Base-by-base conservation (phyloP, 805 yeast species). In the Nakazawaea ernobii region DNA sequence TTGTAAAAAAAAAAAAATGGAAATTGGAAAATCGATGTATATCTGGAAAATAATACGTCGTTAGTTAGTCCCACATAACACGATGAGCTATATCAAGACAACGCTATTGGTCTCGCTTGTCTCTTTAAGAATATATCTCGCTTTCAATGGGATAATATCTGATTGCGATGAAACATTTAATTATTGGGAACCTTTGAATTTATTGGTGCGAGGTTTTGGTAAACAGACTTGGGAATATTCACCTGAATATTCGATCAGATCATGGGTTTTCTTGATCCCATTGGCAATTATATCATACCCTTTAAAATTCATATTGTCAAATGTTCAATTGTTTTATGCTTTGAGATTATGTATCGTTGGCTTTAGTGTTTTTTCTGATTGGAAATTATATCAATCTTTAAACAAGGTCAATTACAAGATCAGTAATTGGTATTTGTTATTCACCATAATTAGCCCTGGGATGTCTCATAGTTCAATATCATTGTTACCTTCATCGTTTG, bases 161-260 rank as follows among this genome's bases (percentile, higher is more conserved):
- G 98, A 91, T 57, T 91, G 97, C 61, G 97, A 92, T 63, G 98
- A 92, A 63, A 78, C 82, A 20, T 92, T 79, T 74, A 92, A 92
- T 60, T 92, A 87, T 66, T 90, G 96, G 92, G 98, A 92, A 54
- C 97, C 98, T 0, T 68, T 92, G 49, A 91, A 92, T 60, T 71
- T 84, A 44, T 55, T 91, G 32, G 64, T 84, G 1, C 75, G 96
- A 53, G 85, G 84, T 2, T 88, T 89, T 62, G 98, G 97, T 1
- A 86, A 90, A 56, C 90, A 90, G 63, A 91, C 97, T 0, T 91
- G 97, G 97, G 97, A 91, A 60, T 92, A 91, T 62, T 87, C 96
- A 0, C 97, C 97, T 0, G 85, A 75, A 46, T 88, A 78, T 58
- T 88, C 96, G 14, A 87, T 91, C 46, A 68, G 98, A 53, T 87